Percentiles rank a stretch among this genome's conserved stretches.
Conservation (phyloP, 2,329 filamentous ascomycete genomes). For the Beauveria australis region DNA sequence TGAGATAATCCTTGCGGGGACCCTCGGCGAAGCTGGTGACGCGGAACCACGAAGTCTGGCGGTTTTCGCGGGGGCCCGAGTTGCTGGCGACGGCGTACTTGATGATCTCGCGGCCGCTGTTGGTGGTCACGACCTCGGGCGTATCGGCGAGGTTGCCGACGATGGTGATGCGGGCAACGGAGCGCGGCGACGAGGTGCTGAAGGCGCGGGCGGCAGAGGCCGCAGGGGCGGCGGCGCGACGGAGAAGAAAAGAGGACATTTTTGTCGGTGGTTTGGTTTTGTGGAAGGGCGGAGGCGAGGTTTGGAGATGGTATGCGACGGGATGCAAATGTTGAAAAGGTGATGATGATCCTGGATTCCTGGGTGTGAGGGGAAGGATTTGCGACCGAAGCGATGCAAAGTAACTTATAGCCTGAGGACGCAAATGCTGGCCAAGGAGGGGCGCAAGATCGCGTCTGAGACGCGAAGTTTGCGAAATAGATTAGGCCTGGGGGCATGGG, state of each 20-base stretch:
- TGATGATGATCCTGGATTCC: background rate
- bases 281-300: background rate
- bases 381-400: background rate
- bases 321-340: slow-evolving; percentile 2
- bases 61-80: slow-evolving; percentile 58
- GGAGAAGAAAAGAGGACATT: slow-evolving; percentile 44
- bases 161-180: slow-evolving; percentile 73
- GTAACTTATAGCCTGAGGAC: background rate
- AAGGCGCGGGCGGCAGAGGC: slow-evolving; percentile 57
- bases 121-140: slow-evolving; percentile 66
- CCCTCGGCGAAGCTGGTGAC: slow-evolving; percentile 69
- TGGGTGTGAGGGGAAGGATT: background rate
- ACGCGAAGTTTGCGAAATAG: background rate
- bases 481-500: background rate
- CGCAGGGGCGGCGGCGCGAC: slow-evolving; percentile 41
- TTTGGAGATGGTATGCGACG: background rate
- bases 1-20: slow-evolving; percentile 60
- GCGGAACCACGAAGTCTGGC: slow-evolving; percentile 77
- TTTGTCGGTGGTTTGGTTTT: slow-evolving; percentile 9
- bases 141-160: slow-evolving; percentile 75
- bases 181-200: slow-evolving; percentile 58
- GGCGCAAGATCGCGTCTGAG: slow-evolving; percentile 5
- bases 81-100: slow-evolving; percentile 69
- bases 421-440: background rate
- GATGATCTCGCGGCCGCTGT: slow-evolving; percentile 64